A percentile compares a stretch with the other conserved stretches of the same genome.
These are phyloP conservation scores for Exophiala sp. DNA, from an alignment of 2,329 filamentous ascomycete genomes.

Conservation along the genomic window DNA sequence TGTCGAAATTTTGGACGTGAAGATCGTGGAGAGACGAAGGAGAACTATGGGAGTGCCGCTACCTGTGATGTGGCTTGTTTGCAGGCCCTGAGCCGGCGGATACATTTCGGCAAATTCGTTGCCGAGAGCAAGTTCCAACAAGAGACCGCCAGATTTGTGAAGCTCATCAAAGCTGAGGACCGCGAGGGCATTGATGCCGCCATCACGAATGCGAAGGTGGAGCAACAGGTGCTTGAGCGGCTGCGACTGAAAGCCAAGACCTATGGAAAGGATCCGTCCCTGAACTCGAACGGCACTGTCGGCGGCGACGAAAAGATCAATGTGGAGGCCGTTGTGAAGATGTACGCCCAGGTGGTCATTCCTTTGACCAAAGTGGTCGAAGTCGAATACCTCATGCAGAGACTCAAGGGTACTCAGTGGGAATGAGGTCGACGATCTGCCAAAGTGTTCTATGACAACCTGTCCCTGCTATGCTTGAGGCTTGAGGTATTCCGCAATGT, in stretches of 20 bases:
- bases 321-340: slow-evolving; percentile 81
- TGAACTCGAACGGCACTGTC: slow-evolving; percentile 42
- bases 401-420: slow-evolving; percentile 59
- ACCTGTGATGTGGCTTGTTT: slow-evolving; percentile 87
- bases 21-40: slow-evolving; percentile 79
- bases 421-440: slow-evolving; percentile 32
- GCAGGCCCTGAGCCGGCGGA: slow-evolving; percentile 82
- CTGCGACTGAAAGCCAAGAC: slow-evolving; percentile 85
- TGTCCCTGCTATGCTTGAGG: slow-evolving; percentile 32
- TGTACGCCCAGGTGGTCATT: slow-evolving; percentile 91
- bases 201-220: slow-evolving; percentile 85
- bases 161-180: slow-evolving; percentile 77
- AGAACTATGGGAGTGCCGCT: slow-evolving; percentile 92
- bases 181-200: slow-evolving; percentile 77
- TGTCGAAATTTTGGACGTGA: slow-evolving; percentile 73
- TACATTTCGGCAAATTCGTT: slow-evolving; percentile 98
- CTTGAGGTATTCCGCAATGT: slow-evolving; percentile 69
- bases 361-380: slow-evolving; percentile 97
- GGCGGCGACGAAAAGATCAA: slow-evolving; percentile 69
- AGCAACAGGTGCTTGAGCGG: slow-evolving; percentile 85
- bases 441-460: background rate
- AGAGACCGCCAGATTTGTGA: slow-evolving; percentile 75
- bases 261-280: slow-evolving; percentile 85
- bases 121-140: slow-evolving; percentile 91
- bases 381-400: slow-evolving; percentile 96